Evolutionary conservation across 2,329 filamentous ascomycete species (phyloP), one percentile per base, ranked within the genome.

Genomic region (Acephala macrosclerotiorum): DNA sequence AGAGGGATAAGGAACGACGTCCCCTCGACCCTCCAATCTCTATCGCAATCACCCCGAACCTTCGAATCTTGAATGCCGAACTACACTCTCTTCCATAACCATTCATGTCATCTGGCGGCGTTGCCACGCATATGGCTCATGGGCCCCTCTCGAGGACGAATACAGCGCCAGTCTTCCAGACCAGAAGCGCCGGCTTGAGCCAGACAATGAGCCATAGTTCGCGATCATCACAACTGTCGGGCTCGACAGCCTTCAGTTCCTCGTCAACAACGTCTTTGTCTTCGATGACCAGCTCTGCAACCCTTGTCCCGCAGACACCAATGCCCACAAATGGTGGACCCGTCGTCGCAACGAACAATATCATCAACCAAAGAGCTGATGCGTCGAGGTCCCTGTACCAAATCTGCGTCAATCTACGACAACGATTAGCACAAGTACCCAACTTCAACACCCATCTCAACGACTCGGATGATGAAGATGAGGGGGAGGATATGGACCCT

Each of bases 311-410:
- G 56, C 60, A 47, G 12, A 79, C 79, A 18, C 78, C 79, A 60
- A 69, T 68, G 65, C 53, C 69, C 58, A 64, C 66, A 64, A 81
- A 84, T 56, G 87, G 83, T 66, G 88, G 88, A 55, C 87, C 87
- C 66, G 87, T 94, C 68, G 82, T 93, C 74, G 91, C 94, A 67
- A 93, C 91, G 66, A 87, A 92, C 78, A 97, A 97, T 79, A 97
- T 99, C 78, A 97, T 99, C 84, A 99, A 99, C 81, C 92, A 95
- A 79, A 92, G 93, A 77, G 96, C 94, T 77, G 94, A 97, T 78
- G 94, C 96, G 71, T 93, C 92, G 63, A 87, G 91, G 66, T 97
- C 94, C 12, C 87, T 99, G 26, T 99, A 97, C 79, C 95, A 98
- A 79, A 97, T 97, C 78, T 98, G 96, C 78, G 86, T 97, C 71